Evolutionary conservation across 2,329 filamentous ascomycete genomes (phyloP).

Genomic region (Ophiostoma triangulosporum): DNA sequence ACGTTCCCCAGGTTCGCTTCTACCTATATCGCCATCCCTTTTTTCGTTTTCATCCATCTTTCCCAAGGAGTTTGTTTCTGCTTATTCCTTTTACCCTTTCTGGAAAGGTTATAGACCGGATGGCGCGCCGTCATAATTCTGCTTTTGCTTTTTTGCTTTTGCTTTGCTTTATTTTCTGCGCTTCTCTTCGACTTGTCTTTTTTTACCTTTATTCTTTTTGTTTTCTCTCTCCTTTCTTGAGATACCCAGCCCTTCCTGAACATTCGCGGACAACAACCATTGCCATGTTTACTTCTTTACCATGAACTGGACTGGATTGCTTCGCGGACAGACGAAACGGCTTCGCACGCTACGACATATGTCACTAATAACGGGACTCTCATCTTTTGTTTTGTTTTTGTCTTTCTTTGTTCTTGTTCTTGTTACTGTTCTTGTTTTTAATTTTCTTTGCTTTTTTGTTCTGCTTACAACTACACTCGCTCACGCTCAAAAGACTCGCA

Average conservation of each 20-base stretch:
- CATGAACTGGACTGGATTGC: background rate
- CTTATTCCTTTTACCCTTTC: background rate
- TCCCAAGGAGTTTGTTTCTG: constrained; percentile 2
- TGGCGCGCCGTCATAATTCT: constrained; percentile 8
- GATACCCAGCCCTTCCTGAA: background rate
- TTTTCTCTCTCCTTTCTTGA: background rate
- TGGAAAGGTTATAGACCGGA: constrained; percentile 9
- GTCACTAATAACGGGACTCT: background rate
- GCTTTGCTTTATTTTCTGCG: background rate
- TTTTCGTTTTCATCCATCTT: background rate
- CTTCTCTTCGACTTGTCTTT: background rate
- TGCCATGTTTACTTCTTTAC: background rate
- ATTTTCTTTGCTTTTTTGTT: background rate
- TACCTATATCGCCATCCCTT: background rate
- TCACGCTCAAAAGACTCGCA: background rate
- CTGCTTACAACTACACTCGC: constrained; percentile 1
- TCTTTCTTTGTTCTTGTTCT: background rate
- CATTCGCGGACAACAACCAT: background rate
- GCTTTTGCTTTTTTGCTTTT: constrained; percentile 3
- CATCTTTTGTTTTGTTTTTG: background rate
- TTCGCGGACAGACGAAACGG: background rate
- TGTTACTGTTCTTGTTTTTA: background rate
- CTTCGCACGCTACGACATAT: background rate
- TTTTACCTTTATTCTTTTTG: constrained; percentile 2
- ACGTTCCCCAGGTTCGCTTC: constrained; percentile 6